Evolutionary conservation across 306 rosid species (phyloP).

Genomic region (Citrullus mucosospermus): DNA sequence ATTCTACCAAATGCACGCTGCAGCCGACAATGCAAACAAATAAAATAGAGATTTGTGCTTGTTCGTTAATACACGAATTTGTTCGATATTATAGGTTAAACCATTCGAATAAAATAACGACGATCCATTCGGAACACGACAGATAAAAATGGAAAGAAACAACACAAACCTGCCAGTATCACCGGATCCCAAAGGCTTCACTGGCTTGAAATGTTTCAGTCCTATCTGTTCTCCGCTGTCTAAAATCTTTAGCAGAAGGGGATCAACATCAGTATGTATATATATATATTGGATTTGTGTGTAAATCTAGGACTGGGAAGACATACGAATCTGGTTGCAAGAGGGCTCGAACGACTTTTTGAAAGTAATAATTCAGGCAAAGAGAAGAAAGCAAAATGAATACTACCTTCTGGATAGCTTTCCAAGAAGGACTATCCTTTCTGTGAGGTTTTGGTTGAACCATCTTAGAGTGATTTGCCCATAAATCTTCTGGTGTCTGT

Average conservation of each 20-base stretch:
- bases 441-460: slow-evolving; percentile 92
- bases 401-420: slow-evolving; percentile 63
- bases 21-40: neutral
- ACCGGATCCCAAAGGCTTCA: slow-evolving; percentile 86
- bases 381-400: neutral
- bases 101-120: neutral
- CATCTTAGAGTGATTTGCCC: slow-evolving; percentile 76
- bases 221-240: slow-evolving; percentile 64
- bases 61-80: neutral
- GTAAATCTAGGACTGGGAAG: neutral
- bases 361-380: neutral
- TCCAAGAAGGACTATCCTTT: slow-evolving; percentile 56
- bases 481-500: slow-evolving; percentile 96
- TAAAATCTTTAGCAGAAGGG: slow-evolving; percentile 38
- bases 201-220: slow-evolving; percentile 74
- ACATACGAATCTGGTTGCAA: neutral
- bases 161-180: slow-evolving; percentile 81
- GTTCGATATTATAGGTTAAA: neutral
- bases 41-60: neutral
- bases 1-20: slow-evolving; percentile 93
- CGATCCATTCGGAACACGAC: neutral
- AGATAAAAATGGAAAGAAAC: neutral
- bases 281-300: neutral
- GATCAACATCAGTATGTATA: neutral
- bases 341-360: neutral